A percentile compares a stretch with the other conserved stretches of the same genome.
Evolutionary conservation across 208 protist species (phyloP).

Genomic region (Histomonas meleagridis): DNA sequence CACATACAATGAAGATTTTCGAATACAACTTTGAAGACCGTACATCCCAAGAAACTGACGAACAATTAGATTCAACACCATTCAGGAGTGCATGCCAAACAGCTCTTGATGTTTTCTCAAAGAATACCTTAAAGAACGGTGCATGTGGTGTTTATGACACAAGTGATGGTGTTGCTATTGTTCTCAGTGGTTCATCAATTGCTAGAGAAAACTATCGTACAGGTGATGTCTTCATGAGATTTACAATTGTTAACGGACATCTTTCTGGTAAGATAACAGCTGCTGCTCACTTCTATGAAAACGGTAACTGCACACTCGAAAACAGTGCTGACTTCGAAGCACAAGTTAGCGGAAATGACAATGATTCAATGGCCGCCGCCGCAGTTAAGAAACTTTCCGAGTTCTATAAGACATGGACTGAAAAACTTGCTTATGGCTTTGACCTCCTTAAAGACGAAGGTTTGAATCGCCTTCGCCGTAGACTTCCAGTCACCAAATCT

Average conservation of each 20-base stretch:
- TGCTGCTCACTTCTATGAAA: conserved; percentile 16
- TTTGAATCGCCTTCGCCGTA: background rate
- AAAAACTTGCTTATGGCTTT: background rate
- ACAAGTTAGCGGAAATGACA: background rate
- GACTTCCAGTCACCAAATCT: background rate
- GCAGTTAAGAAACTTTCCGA: background rate
- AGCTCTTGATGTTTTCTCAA: background rate
- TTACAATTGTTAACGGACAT: background rate
- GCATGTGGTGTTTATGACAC: background rate
- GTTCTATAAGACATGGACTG: background rate
- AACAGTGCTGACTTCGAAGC: background rate
- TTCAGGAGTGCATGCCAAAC: background rate
- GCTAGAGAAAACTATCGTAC: conserved; percentile 19
- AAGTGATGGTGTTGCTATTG: background rate
- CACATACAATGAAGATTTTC: conserved; percentile 7
- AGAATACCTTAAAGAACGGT: background rate
- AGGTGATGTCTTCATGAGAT: background rate
- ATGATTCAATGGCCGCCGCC: background rate
- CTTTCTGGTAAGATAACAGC: background rate
- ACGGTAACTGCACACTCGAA: background rate
- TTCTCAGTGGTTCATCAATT: background rate
- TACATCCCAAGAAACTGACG: background rate
- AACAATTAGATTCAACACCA: background rate
- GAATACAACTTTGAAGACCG: background rate
- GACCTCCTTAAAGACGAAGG: conserved; percentile 1